A percentile compares a stretch with the other conserved stretches of the same genome.
phyloP scores from a whole-genome alignment of 352 stramenopile species.

The Phytopythium mirpurense region DNA sequence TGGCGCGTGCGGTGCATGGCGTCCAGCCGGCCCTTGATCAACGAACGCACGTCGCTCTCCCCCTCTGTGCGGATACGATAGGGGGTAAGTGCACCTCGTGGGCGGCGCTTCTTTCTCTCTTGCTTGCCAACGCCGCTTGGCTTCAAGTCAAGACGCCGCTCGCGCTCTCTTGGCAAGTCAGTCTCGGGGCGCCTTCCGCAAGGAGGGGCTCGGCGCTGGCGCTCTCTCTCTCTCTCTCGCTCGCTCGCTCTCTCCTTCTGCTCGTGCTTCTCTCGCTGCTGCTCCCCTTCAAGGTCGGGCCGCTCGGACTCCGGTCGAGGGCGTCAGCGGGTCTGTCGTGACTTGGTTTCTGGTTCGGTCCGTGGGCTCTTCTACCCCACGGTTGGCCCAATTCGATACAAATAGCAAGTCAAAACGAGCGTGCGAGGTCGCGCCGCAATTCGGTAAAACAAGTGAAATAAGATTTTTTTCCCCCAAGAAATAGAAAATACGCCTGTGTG shows the following conservation, averaged over 20 bases:
- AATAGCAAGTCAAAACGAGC: not conserved
- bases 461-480: no score
- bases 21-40: no score
- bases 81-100: no score
- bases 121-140: not conserved
- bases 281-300: constrained; percentile 28
- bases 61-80: not conserved
- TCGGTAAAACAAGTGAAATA: not conserved
- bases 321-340: constrained; percentile 5
- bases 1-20: constrained; percentile 55
- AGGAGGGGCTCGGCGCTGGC: not conserved
- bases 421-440: not conserved
- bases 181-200: not conserved
- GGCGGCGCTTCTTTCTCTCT: not conserved
- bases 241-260: not conserved
- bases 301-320: not conserved
- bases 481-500: no score
- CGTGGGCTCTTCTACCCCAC: constrained; percentile 7
- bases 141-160: no score
- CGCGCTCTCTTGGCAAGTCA: not conserved
- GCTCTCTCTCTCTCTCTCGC: not conserved
- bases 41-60: no score
- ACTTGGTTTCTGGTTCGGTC: not conserved
- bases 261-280: constrained; percentile 10
- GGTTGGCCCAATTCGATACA: not conserved